These are phyloP conservation scores for Cetradonia linearis DNA, from an alignment of 495 filamentous ascomycete species.

Conservation along the genomic window DNA sequence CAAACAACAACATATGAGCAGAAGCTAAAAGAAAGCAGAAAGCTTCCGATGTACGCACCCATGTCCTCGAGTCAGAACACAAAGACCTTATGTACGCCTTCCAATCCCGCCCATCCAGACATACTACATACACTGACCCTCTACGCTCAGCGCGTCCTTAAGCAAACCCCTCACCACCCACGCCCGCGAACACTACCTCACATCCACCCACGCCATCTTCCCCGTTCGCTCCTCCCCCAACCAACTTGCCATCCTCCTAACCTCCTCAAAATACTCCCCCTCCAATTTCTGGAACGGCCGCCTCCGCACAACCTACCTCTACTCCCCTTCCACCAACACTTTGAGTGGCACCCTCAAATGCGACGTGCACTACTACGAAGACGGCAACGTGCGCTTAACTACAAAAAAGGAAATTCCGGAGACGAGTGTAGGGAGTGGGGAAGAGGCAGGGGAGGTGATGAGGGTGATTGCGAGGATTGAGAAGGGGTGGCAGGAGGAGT, in stretches of 20 bases:
- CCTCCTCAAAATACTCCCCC: conserved; percentile 93
- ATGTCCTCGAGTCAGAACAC: conserved; percentile 69
- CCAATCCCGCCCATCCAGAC: conserved; percentile 14
- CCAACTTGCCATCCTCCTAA: conserved; percentile 67
- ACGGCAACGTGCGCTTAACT: conserved; percentile 88
- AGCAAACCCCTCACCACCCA: conserved; percentile 68
- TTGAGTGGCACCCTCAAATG: conserved; percentile 63
- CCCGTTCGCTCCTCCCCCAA: conserved; percentile 41
- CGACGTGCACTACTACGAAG: conserved; percentile 99
- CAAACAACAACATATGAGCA: neutral
- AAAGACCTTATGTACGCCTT: conserved; percentile 62
- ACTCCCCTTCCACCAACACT: conserved; percentile 50
- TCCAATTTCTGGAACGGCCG: conserved; percentile 99
- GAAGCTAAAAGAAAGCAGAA: conserved; percentile 41
- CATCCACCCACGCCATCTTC: conserved; percentile 68
- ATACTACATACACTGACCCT: neutral
- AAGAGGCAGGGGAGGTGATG: conserved; percentile 51
- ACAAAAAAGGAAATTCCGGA: conserved; percentile 61
- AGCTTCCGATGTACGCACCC: conserved; percentile 70
- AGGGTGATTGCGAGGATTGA: conserved; percentile 68
- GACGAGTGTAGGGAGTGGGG: conserved; percentile 29
- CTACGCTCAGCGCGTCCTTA: conserved; percentile 55
- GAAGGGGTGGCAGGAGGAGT: conserved; percentile 89
- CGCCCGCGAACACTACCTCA: conserved; percentile 81
- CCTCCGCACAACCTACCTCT: conserved; percentile 82